Percentiles rank a stretch among this genome's conserved stretches.
Evolutionary conservation across 352 stramenopile genomes (phyloP).

Genomic region (Globisporangium rhizosaccharum): DNA sequence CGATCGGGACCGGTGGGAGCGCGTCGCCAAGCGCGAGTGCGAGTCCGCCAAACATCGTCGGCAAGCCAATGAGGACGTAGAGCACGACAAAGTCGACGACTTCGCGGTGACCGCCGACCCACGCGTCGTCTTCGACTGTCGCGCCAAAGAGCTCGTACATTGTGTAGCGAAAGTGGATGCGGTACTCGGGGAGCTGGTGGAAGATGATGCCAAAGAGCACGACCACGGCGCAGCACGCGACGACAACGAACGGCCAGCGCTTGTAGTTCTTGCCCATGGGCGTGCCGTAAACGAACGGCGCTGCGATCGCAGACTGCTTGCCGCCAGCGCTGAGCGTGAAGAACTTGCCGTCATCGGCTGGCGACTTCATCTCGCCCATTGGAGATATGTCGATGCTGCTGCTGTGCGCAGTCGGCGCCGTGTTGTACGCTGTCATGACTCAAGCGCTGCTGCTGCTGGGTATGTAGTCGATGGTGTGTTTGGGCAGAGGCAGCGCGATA

Average conservation of each 20-base stretch:
- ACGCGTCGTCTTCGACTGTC: conserved; percentile 35
- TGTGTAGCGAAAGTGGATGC: conserved; percentile 50
- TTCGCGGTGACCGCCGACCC: conserved; percentile 72
- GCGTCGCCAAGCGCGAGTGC: conserved; percentile 57
- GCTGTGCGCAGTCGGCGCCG: background rate
- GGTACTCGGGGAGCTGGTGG: conserved; percentile 69
- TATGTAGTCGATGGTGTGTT: background rate
- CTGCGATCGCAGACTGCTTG: conserved; percentile 46
- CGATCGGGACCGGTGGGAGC: conserved; percentile 61
- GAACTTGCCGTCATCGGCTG: conserved; percentile 55
- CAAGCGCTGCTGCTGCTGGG: background rate
- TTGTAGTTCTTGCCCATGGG: conserved; percentile 81
- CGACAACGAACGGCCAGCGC: conserved; percentile 65
- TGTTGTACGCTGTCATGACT: conserved; percentile 13
- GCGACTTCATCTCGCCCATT: conserved; percentile 27
- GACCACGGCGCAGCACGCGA: conserved; percentile 37
- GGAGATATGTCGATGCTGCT: conserved; percentile 15
- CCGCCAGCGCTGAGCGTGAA: conserved; percentile 57
- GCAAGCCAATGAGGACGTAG: conserved; percentile 64
- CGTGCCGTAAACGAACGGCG: conserved; percentile 71
- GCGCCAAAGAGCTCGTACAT: conserved; percentile 63
- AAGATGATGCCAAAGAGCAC: conserved; percentile 67
- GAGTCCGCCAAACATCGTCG: conserved; percentile 70
- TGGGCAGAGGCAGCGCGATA: background rate
- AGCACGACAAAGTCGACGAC: conserved; percentile 70